Percentiles rank a stretch among this genome's conserved stretches.
Conservation (phyloP, 805 yeast species). For the Lachancea cidri region DNA sequence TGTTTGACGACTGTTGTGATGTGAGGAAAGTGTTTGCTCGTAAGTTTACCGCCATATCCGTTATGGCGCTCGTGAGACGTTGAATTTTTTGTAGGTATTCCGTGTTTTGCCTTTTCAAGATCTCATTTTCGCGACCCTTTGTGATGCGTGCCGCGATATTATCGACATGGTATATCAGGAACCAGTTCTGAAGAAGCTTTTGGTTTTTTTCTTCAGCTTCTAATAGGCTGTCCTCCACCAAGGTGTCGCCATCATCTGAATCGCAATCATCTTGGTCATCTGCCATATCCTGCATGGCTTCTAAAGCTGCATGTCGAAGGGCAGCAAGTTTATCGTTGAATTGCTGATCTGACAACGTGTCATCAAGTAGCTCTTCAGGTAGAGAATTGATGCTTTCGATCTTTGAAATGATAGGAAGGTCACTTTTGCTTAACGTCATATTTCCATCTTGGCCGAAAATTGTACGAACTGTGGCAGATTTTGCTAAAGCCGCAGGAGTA, state of each 20-base stretch:
- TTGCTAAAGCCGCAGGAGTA: constrained; percentile 8
- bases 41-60: constrained; percentile 6
- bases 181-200: constrained; percentile 7
- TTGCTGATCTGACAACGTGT: constrained; percentile 3
- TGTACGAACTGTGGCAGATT: constrained; percentile 7
- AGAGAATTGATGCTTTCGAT: constrained; percentile 6
- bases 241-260: constrained; percentile 3
- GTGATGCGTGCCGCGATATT: constrained; percentile 7
- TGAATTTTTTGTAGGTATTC: constrained; percentile 2
- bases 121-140: constrained; percentile 3
- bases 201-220: constrained; percentile 4
- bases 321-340: constrained; percentile 1
- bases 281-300: constrained; percentile 4
- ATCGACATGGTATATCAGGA: constrained; percentile 7
- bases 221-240: constrained; percentile 2
- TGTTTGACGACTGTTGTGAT: no score
- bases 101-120: constrained; percentile 1
- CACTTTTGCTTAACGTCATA: constrained; percentile 5
- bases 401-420: constrained; percentile 6
- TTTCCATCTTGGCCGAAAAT: constrained; percentile 6
- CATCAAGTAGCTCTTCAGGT: constrained; percentile 5
- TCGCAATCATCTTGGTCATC: not conserved
- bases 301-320: constrained; percentile 4
- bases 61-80: constrained; percentile 3
- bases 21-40: no score